Percentiles rank a stretch among this genome's conserved stretches.
Evolutionary conservation across 2,329 filamentous ascomycete species (phyloP).

Genomic region (Sarocladium kiliense): DNA sequence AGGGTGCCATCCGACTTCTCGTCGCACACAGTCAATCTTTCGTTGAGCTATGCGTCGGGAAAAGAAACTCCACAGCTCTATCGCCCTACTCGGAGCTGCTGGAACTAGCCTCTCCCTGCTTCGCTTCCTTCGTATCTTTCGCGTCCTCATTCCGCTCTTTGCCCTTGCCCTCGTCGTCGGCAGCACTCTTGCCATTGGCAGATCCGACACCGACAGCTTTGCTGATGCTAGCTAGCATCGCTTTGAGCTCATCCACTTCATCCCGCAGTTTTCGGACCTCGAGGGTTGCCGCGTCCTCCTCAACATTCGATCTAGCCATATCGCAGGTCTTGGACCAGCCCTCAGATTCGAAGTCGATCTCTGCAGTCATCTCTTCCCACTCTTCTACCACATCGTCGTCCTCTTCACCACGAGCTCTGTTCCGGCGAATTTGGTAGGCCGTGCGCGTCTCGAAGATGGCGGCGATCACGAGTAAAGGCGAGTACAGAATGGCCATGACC

Average conservation of each 20-base stretch:
- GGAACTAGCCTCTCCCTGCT: not conserved
- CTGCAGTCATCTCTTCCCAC: constrained; percentile 77
- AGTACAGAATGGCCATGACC: constrained; percentile 83
- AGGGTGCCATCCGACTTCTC: no score
- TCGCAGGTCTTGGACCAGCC: constrained; percentile 81
- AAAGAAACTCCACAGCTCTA: not conserved
- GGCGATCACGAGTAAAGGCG: constrained; percentile 73
- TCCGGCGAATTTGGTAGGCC: constrained; percentile 63
- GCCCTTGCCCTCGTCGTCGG: not conserved
- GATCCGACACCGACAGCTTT: constrained; percentile 17
- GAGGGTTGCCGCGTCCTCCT: constrained; percentile 68
- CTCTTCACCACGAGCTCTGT: constrained; percentile 73
- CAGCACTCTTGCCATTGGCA: not conserved
- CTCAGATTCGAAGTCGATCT: constrained; percentile 75
- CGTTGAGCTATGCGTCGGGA: not conserved
- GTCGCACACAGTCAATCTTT: no score
- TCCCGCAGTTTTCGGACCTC: constrained; percentile 57
- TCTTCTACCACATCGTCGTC: constrained; percentile 88
- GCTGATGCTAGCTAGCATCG: constrained; percentile 32
- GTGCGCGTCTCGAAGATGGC: constrained; percentile 65
- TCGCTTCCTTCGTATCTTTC: not conserved
- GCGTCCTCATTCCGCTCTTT: not conserved
- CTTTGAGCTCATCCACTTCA: constrained; percentile 55
- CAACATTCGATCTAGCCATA: constrained; percentile 73
- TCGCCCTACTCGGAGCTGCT: not conserved